A percentile compares a stretch with the other conserved stretches of the same genome.
phyloP scores from a whole-genome alignment of 176 grass and related monocot genomes.

The Aegilops longissima region DNA sequence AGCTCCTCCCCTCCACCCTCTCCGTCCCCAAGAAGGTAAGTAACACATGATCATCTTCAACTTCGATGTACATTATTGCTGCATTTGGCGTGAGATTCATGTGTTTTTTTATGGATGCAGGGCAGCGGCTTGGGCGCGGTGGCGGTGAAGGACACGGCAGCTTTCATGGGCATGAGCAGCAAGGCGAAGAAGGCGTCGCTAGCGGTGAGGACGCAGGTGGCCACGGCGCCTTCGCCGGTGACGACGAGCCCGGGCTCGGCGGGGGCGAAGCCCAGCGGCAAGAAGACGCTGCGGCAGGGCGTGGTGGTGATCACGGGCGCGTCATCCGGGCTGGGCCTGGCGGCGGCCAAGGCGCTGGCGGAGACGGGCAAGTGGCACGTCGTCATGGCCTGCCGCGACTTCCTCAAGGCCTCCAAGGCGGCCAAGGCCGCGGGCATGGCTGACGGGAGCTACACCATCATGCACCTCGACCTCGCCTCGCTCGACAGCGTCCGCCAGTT shows the following conservation, averaged over 20 bases:
- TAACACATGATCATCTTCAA: no score
- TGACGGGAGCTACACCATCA: slow-evolving; percentile 65
- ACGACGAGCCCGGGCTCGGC: slow-evolving; percentile 37
- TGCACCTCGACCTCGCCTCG: slow-evolving; percentile 90
- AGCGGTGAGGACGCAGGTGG: slow-evolving; percentile 49
- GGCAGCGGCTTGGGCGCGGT: neutral
- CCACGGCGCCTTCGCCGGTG: slow-evolving; percentile 24
- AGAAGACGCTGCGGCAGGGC: slow-evolving; percentile 82
- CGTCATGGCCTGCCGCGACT: slow-evolving; percentile 93
- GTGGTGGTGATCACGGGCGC: slow-evolving; percentile 84
- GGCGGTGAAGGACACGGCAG: slow-evolving; percentile 13
- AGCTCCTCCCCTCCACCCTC: slow-evolving; percentile 68
- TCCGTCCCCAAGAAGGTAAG: slow-evolving; percentile 69
- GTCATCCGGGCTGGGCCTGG: slow-evolving; percentile 81
- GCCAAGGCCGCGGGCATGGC: slow-evolving; percentile 73
- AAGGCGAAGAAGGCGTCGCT: slow-evolving; percentile 31
- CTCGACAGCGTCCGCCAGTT: slow-evolving; percentile 90
- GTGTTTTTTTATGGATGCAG: neutral
- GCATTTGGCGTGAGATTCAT: neutral
- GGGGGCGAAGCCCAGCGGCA: slow-evolving; percentile 15
- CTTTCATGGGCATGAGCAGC: neutral
- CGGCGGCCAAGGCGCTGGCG: slow-evolving; percentile 72
- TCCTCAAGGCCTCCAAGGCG: slow-evolving; percentile 73
- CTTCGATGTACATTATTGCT: neutral
- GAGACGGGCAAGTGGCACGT: slow-evolving; percentile 92